Conservation (phyloP, 2,329 filamentous ascomycete genomes). For the Tolypocladium ovalisporum region DNA sequence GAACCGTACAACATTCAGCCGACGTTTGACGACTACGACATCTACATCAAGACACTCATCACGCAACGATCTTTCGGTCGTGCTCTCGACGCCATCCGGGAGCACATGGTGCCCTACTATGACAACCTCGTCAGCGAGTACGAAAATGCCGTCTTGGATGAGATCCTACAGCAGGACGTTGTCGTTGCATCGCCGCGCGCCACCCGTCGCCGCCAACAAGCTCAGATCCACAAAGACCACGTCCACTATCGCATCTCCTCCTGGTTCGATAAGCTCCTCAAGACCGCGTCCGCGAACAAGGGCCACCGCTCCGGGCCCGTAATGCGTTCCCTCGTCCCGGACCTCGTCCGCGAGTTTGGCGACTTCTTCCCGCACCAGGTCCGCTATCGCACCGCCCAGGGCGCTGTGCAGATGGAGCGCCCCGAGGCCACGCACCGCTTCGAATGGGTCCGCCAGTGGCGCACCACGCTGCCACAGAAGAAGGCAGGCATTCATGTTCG, state of each 20-base stretch:
- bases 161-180: slow-evolving; percentile 18
- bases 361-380: slow-evolving; percentile 20
- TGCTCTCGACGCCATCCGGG: slow-evolving; percentile 26
- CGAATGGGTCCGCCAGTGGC: slow-evolving; percentile 9
- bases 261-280: slow-evolving; percentile 17
- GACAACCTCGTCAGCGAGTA: slow-evolving; percentile 12
- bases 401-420: slow-evolving; percentile 14
- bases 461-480: slow-evolving; percentile 17
- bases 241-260: slow-evolving; percentile 17
- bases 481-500: slow-evolving; percentile 7
- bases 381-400: slow-evolving; percentile 21
- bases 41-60: slow-evolving; percentile 29
- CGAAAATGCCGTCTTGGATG: slow-evolving; percentile 17
- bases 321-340: slow-evolving; percentile 13
- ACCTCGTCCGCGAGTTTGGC: slow-evolving; percentile 20
- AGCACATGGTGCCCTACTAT: slow-evolving; percentile 29
- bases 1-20: slow-evolving; percentile 46
- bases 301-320: slow-evolving; percentile 11
- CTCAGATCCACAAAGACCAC: slow-evolving; percentile 20
- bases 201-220: slow-evolving; percentile 13
- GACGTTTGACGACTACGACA: slow-evolving; percentile 43
- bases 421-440: slow-evolving; percentile 10
- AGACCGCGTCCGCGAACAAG: slow-evolving; percentile 10
- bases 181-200: slow-evolving; percentile 3
- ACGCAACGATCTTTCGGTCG: slow-evolving; percentile 11